phyloP scores from a whole-genome alignment of 2,329 filamentous ascomycete species.

The Dactylonectria estremocensis region DNA sequence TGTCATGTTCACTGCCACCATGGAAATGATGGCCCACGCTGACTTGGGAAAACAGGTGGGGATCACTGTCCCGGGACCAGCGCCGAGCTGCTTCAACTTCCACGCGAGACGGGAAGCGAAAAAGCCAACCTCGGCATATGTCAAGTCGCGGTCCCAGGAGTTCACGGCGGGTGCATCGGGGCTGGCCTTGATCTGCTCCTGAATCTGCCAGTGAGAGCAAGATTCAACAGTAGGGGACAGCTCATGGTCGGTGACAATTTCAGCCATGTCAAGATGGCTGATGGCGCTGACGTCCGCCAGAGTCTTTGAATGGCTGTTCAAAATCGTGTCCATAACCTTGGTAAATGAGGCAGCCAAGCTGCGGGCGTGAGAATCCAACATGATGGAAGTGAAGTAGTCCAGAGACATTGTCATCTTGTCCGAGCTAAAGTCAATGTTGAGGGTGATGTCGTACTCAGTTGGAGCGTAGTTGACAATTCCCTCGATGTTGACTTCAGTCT shows the following conservation, averaged over 20 bases:
- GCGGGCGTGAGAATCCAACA: conserved; percentile 15
- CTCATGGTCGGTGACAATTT: conserved; percentile 16
- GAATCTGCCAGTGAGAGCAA: conserved; percentile 22
- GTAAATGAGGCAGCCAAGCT: conserved; percentile 23
- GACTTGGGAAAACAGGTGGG: conserved; percentile 18
- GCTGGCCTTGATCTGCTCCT: conserved; percentile 11
- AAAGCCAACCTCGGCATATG: conserved; percentile 18
- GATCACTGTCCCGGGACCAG: conserved; percentile 15
- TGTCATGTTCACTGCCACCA: conserved; percentile 21
- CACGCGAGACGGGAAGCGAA: conserved; percentile 22
- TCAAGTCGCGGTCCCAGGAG: conserved; percentile 20
- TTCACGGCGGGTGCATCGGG: conserved; percentile 17
- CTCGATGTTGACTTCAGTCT: conserved; percentile 13
- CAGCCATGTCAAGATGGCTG: conserved; percentile 12
- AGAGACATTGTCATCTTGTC: conserved; percentile 21
- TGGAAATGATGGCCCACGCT: conserved; percentile 14
- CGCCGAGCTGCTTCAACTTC: conserved; percentile 19
- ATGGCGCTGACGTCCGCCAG: conserved; percentile 5
- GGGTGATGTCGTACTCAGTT: conserved; percentile 22
- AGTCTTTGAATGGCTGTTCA: conserved; percentile 11
- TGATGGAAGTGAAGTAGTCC: conserved; percentile 19
- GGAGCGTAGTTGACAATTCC: conserved; percentile 20
- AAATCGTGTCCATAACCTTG: conserved; percentile 12
- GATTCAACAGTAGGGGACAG: conserved; percentile 11
- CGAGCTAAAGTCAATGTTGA: conserved; percentile 17